Conservation (phyloP, 768 basidiomycete species). For the Collybia sordida region DNA sequence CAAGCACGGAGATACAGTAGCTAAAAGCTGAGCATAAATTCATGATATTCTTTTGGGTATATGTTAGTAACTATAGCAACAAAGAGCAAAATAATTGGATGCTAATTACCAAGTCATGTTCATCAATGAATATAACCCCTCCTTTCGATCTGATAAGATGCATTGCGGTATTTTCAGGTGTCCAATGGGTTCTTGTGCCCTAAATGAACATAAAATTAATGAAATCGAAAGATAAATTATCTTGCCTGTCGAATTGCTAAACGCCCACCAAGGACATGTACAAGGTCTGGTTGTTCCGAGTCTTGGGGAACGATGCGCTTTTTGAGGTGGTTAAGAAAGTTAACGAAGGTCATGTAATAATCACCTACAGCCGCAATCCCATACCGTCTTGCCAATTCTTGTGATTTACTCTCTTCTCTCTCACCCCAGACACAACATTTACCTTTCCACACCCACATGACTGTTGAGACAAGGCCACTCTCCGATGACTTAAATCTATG, state of each 20-base stretch:
- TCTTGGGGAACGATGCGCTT: constrained; percentile 54
- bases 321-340: constrained; percentile 1
- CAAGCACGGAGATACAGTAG: constrained; percentile 72
- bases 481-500: constrained; percentile 65
- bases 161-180: constrained; percentile 79
- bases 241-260: constrained; percentile 75
- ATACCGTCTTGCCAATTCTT: constrained; percentile 73
- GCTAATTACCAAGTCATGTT: constrained; percentile 62
- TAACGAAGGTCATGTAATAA: background rate
- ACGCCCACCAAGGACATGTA: constrained; percentile 63
- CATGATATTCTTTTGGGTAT: constrained; percentile 42
- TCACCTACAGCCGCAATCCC: constrained; percentile 60
- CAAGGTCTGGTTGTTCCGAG: constrained; percentile 62
- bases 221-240: background rate
- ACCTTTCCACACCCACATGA: constrained; percentile 79
- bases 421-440: constrained; percentile 51
- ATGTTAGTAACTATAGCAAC: no score
- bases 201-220: constrained; percentile 23
- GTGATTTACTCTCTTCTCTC: constrained; percentile 62
- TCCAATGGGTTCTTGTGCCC: constrained; percentile 77
- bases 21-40: constrained; percentile 86
- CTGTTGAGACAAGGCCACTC: constrained; percentile 66
- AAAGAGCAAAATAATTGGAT: background rate
- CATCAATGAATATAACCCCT: constrained; percentile 63
- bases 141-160: constrained; percentile 59